Base-by-base conservation (phyloP, 1,284 basidiomycete genomes). In the Pulveroboletus sp. region DNA sequence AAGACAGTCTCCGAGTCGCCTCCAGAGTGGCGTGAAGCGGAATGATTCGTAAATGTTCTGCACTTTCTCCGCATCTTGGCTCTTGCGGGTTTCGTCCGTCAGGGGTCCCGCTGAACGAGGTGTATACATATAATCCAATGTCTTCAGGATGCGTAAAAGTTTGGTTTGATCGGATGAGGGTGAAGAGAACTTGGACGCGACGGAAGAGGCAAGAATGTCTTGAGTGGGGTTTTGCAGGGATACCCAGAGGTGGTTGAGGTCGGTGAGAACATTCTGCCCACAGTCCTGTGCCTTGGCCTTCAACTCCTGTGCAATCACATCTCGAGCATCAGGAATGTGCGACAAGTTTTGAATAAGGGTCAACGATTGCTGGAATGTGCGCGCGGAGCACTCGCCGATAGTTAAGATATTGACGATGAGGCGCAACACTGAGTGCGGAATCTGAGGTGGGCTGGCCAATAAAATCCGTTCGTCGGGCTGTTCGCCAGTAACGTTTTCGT, bases 341-440 rank as follows among this genome's bases (percentile, higher is more conserved):
- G 93, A 94, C 24, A 97, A 77, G 68, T 97, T 87, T 72, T 96
- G 93, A 60, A 98, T 96, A 40, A 96, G 83, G 15, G 87, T 81
- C 36, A 97, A 78, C 40, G 92, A 95, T 67, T 95, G 89, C 62
- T 93, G 89, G 82, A 98, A 98, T 15, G 94, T 96, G 46, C 89
- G 83, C 49, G 90, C 92, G n/a, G 94, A 94, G 71, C 94, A 97
- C 77, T 98, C 95, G 45, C 96, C 95, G 24, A 90, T 82, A 22
- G 95, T 96, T 55, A 98, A 78, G 63, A 97, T 92, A 71, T 98
- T 97, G 69, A 97, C 92, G 58, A 98, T 92, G 40, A 94, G 83
- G 39, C 91, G 87, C 22, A 98, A 81, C 29, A 91, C 87, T 5
- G 84, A 72, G 48, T 90, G 83, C 9, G 95, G 92, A 58, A 98